Evolutionary conservation across 352 stramenopile genomes (phyloP).

Genomic region (Globisporangium spiculum): DNA sequence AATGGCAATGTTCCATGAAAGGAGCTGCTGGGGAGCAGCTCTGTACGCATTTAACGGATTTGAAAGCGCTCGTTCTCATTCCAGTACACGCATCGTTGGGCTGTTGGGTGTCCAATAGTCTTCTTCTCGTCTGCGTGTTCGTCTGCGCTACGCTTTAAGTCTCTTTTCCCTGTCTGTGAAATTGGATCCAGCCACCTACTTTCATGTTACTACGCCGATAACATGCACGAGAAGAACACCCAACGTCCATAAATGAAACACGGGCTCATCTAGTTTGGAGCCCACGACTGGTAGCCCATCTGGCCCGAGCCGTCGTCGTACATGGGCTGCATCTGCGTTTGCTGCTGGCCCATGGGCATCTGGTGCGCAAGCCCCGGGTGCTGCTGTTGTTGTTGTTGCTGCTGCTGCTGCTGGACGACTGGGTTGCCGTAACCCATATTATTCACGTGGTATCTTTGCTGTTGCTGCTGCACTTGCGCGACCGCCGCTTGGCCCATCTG

Average conservation of each 20-base stretch:
- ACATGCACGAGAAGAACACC: neutral
- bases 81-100: neutral
- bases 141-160: neutral
- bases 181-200: neutral
- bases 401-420: conserved; percentile 18
- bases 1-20: neutral
- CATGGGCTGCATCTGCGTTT: conserved; percentile 25
- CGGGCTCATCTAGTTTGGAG: conserved; percentile 9
- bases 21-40: neutral
- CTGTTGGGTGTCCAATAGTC: neutral
- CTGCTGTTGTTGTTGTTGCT: conserved; percentile 22
- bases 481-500: conserved; percentile 34
- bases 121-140: neutral
- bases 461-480: conserved; percentile 18
- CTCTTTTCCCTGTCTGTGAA: neutral
- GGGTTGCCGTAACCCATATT: conserved; percentile 35
- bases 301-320: conserved; percentile 23
- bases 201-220: neutral
- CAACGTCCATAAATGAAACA: conserved; percentile 1
- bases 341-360: conserved; percentile 29
- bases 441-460: conserved; percentile 29
- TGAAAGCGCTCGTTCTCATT: neutral
- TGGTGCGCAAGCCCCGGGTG: conserved; percentile 18
- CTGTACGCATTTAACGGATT: neutral
- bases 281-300: conserved; percentile 15